These are phyloP conservation scores for Botrytis fragariae DNA, from an alignment of 2,329 filamentous ascomycete genomes.

Conservation along the genomic window DNA sequence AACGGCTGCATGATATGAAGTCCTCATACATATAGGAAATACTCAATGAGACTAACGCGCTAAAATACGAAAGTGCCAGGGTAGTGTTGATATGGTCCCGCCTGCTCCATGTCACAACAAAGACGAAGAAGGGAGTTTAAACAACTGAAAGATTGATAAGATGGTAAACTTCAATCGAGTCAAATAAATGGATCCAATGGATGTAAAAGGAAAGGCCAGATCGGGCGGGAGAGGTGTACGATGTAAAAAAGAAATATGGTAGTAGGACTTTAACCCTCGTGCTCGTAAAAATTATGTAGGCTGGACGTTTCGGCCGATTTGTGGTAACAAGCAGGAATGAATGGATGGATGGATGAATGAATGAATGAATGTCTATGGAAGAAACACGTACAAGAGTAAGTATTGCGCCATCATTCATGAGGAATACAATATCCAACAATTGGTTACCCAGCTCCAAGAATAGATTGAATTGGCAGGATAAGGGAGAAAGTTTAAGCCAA, in stretches of 20 bases:
- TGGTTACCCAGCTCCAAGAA: neutral
- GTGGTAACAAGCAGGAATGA: slow-evolving; percentile 6
- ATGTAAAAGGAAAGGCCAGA: neutral
- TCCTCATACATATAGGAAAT: slow-evolving; percentile 37
- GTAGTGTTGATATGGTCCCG: slow-evolving; percentile 11
- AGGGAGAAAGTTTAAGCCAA: slow-evolving; percentile 2
- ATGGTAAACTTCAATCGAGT: neutral
- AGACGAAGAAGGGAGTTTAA: neutral
- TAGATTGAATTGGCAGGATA: neutral
- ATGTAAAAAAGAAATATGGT: neutral
- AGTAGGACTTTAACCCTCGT: slow-evolving; percentile 7
- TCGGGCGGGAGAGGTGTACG: neutral
- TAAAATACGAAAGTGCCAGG: slow-evolving; percentile 24
- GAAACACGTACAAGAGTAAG: neutral
- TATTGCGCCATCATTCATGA: slow-evolving; percentile 17
- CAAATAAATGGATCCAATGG: neutral
- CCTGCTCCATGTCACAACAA: slow-evolving; percentile 8
- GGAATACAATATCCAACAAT: neutral
- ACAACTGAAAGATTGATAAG: neutral
- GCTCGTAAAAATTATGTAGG: slow-evolving; percentile 10
- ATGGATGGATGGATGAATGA: neutral
- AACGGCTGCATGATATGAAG: slow-evolving; percentile 46
- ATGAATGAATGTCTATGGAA: neutral
- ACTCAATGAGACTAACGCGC: slow-evolving; percentile 20
- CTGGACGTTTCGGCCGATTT: neutral